phyloP scores from a whole-genome alignment of 2,329 filamentous ascomycete species.

The Biscogniauxia marginata region DNA sequence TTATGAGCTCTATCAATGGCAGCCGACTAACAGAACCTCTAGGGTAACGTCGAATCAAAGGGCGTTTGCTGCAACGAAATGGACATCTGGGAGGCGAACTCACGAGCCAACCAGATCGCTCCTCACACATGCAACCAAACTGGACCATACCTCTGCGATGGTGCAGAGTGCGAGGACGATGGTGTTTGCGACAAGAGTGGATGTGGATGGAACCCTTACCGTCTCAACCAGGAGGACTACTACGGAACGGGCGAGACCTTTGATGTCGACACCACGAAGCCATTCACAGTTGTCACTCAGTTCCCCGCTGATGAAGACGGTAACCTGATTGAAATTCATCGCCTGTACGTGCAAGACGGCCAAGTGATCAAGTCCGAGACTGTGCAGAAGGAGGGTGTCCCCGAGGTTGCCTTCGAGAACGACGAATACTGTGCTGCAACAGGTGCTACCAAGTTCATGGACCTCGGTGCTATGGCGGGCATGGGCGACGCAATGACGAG shows the following conservation, averaged over 20 bases:
- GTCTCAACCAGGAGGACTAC: constrained; percentile 30
- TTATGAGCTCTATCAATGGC: background rate
- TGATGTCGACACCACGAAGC: constrained; percentile 35
- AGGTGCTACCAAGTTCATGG: constrained; percentile 32
- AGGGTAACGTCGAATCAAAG: constrained; percentile 35
- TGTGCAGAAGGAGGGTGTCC: constrained; percentile 31
- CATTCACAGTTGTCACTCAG: constrained; percentile 38
- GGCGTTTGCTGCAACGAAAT: constrained; percentile 40
- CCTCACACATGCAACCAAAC: constrained; percentile 38
- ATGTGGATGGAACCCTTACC: constrained; percentile 38
- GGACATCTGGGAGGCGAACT: constrained; percentile 41
- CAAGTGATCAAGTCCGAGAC: constrained; percentile 34
- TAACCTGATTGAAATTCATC: constrained; percentile 33
- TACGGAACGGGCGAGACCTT: constrained; percentile 32
- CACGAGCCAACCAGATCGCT: constrained; percentile 34
- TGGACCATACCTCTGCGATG: constrained; percentile 32
- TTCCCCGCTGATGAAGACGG: constrained; percentile 34
- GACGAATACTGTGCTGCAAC: constrained; percentile 37
- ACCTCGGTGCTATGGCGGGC: constrained; percentile 39
- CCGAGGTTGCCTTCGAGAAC: constrained; percentile 34
- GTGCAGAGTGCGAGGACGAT: constrained; percentile 28
- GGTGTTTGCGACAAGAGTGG: constrained; percentile 38
- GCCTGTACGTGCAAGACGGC: constrained; percentile 37
- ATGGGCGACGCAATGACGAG: constrained; percentile 44
- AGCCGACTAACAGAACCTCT: constrained; percentile 9